These are phyloP conservation scores for Whalleya microplaca DNA, from an alignment of 2,329 filamentous ascomycete species.

Conservation along the genomic window DNA sequence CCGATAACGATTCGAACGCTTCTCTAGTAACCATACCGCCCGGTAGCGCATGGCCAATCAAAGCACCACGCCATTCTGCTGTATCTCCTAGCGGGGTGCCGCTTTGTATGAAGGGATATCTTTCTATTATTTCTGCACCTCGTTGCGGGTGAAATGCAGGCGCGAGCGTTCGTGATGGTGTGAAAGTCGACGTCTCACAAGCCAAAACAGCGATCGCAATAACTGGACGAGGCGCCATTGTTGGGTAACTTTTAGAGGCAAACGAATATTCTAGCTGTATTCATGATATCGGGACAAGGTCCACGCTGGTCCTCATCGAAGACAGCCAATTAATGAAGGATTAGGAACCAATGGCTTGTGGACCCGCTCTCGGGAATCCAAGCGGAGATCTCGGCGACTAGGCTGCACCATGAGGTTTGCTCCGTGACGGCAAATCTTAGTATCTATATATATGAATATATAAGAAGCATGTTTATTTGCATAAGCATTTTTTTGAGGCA, in stretches of 20 bases:
- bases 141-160: slow-evolving; percentile 54
- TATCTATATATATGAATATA: too few relatives aligned
- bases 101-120: slow-evolving; percentile 50
- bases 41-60: slow-evolving; percentile 56
- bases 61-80: slow-evolving; percentile 53
- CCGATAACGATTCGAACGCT: slow-evolving; percentile 49
- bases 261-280: too few relatives aligned
- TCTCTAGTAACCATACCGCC: slow-evolving; percentile 51
- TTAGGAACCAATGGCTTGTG: too few relatives aligned
- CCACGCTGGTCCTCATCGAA: too few relatives aligned
- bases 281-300: too few relatives aligned
- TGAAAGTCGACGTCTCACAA: slow-evolving; percentile 58
- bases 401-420: too few relatives aligned
- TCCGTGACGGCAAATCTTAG: too few relatives aligned
- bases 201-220: slow-evolving; percentile 57
- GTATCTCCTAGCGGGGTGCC: slow-evolving; percentile 45
- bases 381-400: too few relatives aligned
- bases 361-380: too few relatives aligned
- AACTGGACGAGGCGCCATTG: slow-evolving; percentile 39
- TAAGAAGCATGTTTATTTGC: too few relatives aligned
- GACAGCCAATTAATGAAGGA: too few relatives aligned
- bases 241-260: neutral
- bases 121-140: slow-evolving; percentile 45
- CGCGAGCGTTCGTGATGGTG: slow-evolving; percentile 51
- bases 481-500: too few relatives aligned